Evolutionary conservation across 2,329 filamentous ascomycete species (phyloP).

Genomic region (Tolypocladium inflatum): DNA sequence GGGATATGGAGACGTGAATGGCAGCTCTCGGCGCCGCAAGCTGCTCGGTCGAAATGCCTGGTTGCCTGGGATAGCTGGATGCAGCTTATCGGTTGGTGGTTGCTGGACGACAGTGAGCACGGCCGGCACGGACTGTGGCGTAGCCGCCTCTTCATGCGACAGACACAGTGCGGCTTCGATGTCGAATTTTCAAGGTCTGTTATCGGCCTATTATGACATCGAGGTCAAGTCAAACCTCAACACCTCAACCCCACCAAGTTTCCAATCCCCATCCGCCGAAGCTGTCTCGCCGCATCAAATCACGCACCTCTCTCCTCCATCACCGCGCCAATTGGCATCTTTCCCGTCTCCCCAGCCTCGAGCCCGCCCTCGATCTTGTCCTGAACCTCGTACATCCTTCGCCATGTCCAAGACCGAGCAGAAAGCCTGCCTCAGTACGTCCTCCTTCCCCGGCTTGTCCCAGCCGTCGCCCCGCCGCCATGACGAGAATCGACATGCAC

Average conservation of each 20-base stretch:
- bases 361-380: background rate
- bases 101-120: background rate
- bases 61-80: too few species aligned
- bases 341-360: background rate
- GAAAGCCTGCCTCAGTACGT: slow-evolving; percentile 55
- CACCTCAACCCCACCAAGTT: background rate
- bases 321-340: background rate
- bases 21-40: background rate
- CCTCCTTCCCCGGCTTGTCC: slow-evolving; percentile 20
- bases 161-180: background rate
- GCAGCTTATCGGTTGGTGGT: background rate
- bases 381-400: slow-evolving; percentile 3
- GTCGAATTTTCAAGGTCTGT: background rate
- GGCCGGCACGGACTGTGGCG: background rate
- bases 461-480: slow-evolving; percentile 13
- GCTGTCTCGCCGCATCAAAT: background rate
- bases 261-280: background rate
- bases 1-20: background rate
- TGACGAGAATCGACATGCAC: slow-evolving; percentile 3
- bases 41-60: background rate
- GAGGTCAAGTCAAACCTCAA: background rate
- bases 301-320: background rate
- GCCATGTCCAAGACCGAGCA: slow-evolving; percentile 46
- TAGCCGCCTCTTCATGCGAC: background rate
- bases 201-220: background rate